These are phyloP conservation scores for Diaporthe sp. DNA, from an alignment of 2,329 filamentous ascomycete species.

Conservation along the genomic window DNA sequence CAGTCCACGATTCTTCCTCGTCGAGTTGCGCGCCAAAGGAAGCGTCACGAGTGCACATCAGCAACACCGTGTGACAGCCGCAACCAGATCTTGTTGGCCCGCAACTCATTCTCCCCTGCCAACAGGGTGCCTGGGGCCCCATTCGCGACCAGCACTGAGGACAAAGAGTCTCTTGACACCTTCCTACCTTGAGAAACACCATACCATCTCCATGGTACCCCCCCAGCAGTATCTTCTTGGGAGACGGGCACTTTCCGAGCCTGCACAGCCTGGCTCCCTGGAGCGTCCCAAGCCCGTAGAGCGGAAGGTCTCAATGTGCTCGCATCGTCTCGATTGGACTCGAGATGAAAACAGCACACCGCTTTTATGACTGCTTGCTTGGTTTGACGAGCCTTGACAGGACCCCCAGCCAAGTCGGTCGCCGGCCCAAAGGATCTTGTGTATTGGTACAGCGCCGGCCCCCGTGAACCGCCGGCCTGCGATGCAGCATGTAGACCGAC, in stretches of 20 bases:
- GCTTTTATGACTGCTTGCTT: conserved; percentile 15
- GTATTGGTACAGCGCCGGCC: conserved; percentile 5
- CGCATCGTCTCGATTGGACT: conserved; percentile 23
- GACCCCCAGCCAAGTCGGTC: conserved; percentile 23
- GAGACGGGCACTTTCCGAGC: conserved; percentile 27
- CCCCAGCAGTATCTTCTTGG: background rate
- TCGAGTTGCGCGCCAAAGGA: conserved; percentile 16
- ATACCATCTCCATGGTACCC: conserved; percentile 1
- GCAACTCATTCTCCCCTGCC: conserved; percentile 16
- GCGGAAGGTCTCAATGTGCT: conserved; percentile 20
- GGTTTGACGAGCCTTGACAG: conserved; percentile 8
- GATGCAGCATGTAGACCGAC: conserved; percentile 14
- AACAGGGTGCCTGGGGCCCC: background rate
- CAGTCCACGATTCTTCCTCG: conserved; percentile 18
- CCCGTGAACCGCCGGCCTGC: conserved; percentile 14
- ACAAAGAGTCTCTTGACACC: conserved; percentile 20
- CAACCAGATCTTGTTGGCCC: conserved; percentile 17
- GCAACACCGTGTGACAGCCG: conserved; percentile 12
- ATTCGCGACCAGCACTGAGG: conserved; percentile 11
- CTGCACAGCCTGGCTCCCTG: conserved; percentile 20
- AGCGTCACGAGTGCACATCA: conserved; percentile 27
- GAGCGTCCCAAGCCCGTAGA: conserved; percentile 24
- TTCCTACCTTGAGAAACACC: conserved; percentile 24
- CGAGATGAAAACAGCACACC: conserved; percentile 32
- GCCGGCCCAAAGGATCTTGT: conserved; percentile 20